Evolutionary conservation across 192 early-diverging fungal genomes (phyloP).

Genomic region (Podila verticillata): DNA sequence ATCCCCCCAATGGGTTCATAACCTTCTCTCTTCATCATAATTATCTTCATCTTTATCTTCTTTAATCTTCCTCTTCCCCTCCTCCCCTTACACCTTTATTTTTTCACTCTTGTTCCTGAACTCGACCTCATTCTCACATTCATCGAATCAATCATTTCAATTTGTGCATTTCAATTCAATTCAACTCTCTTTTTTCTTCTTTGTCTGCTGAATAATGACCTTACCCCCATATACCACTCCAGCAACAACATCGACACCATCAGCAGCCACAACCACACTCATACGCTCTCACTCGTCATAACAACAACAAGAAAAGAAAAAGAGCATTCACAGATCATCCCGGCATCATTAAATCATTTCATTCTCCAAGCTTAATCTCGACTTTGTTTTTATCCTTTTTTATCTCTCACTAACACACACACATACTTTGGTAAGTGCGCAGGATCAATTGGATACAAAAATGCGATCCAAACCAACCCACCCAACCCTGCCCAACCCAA

Average conservation of each 20-base stretch:
- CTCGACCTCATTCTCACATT: neutral
- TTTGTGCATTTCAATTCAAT: neutral
- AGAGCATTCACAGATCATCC: neutral
- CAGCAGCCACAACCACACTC: too few species aligned
- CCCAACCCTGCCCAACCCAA: too few species aligned
- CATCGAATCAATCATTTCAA: neutral
- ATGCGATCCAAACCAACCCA: too few species aligned
- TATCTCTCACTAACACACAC: neutral
- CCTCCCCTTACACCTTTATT: neutral
- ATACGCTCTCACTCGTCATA: too few species aligned
- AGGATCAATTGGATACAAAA: neutral
- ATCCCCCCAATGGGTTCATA: too few species aligned
- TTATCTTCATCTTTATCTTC: neutral
- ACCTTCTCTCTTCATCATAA: neutral
- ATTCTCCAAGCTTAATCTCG: neutral
- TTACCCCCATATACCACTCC: neutral
- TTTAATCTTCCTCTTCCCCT: neutral
- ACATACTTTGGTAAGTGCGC: constrained; percentile 10
- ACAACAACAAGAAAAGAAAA: too few species aligned
- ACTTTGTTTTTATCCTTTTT: neutral
- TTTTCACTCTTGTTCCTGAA: constrained; percentile 1
- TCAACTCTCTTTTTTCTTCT: neutral
- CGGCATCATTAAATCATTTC: neutral
- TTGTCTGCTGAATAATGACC: neutral
- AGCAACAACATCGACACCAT: neutral